A percentile compares a stretch with the other conserved stretches of the same genome.
Conservation (phyloP, 2,329 filamentous ascomycete species). For the Talaromyces sp. region DNA sequence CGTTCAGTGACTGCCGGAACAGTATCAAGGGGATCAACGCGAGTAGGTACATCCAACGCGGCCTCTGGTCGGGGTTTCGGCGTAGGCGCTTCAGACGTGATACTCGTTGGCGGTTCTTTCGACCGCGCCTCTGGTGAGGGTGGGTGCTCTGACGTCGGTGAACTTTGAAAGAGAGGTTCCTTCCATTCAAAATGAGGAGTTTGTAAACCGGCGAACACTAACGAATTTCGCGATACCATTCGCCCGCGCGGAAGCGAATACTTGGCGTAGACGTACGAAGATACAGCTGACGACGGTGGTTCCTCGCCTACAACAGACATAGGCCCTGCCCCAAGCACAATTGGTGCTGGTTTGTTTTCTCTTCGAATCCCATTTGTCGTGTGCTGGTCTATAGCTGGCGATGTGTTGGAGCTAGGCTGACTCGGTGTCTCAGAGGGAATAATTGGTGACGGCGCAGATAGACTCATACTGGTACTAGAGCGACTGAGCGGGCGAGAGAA, state of each 20-base stretch:
- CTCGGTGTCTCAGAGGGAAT: slow-evolving; percentile 31
- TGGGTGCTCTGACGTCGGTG: slow-evolving; percentile 33
- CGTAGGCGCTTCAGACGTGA: background rate
- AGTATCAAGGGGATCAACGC: slow-evolving; percentile 16
- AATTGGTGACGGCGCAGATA: slow-evolving; percentile 33
- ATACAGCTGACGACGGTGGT: slow-evolving; percentile 48
- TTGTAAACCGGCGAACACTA: slow-evolving; percentile 56
- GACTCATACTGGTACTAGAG: slow-evolving; percentile 35
- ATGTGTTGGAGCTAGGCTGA: slow-evolving; percentile 2
- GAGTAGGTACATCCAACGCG: slow-evolving; percentile 11
- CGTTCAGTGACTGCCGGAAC: slow-evolving; percentile 5
- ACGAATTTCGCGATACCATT: slow-evolving; percentile 65
- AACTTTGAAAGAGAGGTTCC: slow-evolving; percentile 48
- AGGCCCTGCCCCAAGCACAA: slow-evolving; percentile 25
- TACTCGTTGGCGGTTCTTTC: background rate
- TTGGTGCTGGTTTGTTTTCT: slow-evolving; percentile 31
- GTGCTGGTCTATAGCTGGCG: slow-evolving; percentile 4
- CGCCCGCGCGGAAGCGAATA: slow-evolving; percentile 82
- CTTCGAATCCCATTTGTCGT: slow-evolving; percentile 19
- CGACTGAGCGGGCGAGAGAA: slow-evolving; percentile 86
- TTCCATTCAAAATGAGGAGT: slow-evolving; percentile 63
- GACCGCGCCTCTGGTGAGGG: slow-evolving; percentile 30
- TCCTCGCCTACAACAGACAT: slow-evolving; percentile 23
- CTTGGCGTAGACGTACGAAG: slow-evolving; percentile 83
- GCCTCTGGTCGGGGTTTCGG: background rate